Percentiles rank a stretch among this genome's conserved stretches.
These are phyloP conservation scores for Trichoderma pleuroti DNA, from an alignment of 2,329 filamentous ascomycete species.

Conservation along the genomic window DNA sequence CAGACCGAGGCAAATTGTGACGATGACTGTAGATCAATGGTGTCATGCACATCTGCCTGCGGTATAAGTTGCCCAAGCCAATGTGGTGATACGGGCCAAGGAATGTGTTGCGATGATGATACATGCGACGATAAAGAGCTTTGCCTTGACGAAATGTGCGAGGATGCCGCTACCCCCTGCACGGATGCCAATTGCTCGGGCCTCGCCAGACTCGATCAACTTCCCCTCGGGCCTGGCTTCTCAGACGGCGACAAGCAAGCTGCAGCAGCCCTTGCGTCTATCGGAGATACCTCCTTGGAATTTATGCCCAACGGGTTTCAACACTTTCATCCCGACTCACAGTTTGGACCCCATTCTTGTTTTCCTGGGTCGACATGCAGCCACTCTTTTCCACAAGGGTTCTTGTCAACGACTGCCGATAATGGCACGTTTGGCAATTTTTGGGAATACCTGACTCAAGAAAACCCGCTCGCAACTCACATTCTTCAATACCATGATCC, in stretches of 20 bases:
- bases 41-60: constrained; percentile 36
- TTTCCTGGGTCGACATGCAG: background rate
- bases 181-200: constrained; percentile 34
- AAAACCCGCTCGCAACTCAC: constrained; percentile 29
- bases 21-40: constrained; percentile 31
- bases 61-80: constrained; percentile 34
- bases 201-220: background rate
- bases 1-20: constrained; percentile 17
- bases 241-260: constrained; percentile 28
- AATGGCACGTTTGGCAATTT: constrained; percentile 20
- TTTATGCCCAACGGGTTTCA: background rate
- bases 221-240: constrained; percentile 7
- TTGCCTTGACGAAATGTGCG: constrained; percentile 33
- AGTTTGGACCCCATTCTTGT: background rate
- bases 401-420: constrained; percentile 20
- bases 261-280: constrained; percentile 32
- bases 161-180: constrained; percentile 35
- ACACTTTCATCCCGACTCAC: background rate
- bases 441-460: constrained; percentile 22
- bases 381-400: background rate
- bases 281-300: constrained; percentile 24
- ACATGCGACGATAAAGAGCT: constrained; percentile 29
- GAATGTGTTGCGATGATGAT: constrained; percentile 36
- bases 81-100: constrained; percentile 32
- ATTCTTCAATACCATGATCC: constrained; percentile 32